Base-by-base conservation (phyloP, 441 rosid species). In the Capsella rubella region DNA sequence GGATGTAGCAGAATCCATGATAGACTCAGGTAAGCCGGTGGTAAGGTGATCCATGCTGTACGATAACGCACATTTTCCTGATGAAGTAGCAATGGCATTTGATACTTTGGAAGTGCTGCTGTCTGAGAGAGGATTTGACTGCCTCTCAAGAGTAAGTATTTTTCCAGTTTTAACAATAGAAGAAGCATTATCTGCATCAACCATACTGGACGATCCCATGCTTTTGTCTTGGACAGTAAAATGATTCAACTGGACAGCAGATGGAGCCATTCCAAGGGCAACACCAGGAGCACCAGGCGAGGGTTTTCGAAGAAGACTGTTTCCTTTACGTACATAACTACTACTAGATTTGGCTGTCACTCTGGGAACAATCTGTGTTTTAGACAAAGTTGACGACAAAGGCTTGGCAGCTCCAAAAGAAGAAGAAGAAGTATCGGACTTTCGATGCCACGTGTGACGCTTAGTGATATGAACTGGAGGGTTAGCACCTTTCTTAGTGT, bases 251-350 rank as follows among this genome's bases (percentile, higher is more conserved):
- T 80, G 75, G 69, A 34, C 32, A 80, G 56, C 82, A 73, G 83
- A 75, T 75, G 88, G 76, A 74, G 88, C 65, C 51, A 68, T 73
- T 64, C 82, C 82, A 78, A 64, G 80, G 50, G 84, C 59, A 72
- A 77, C 75, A 61, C 65, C 73, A 46, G 94, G 81, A 67, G 88
- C 78, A 54, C 61, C 83, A 51, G 79, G 59, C 12, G 72, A 62
- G 42, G 95, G 80, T 71, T 90, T 87, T 76, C 98, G 87, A 62
- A 93, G 94, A 82, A 95, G 93, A 79, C 97, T 93, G 81, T 90
- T 95, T 71, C 98, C 97, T 84, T 95, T 95, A 54, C 97, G 95
- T 77, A 95, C 75, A 67, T 95, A 95, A 60, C 87, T 82, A 73
- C 66, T 63, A 51, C 66, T 84, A 60, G 62, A 65, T 69, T 76